phyloP scores from a whole-genome alignment of 2,329 filamentous ascomycete genomes.

The Claviceps cyperi region DNA sequence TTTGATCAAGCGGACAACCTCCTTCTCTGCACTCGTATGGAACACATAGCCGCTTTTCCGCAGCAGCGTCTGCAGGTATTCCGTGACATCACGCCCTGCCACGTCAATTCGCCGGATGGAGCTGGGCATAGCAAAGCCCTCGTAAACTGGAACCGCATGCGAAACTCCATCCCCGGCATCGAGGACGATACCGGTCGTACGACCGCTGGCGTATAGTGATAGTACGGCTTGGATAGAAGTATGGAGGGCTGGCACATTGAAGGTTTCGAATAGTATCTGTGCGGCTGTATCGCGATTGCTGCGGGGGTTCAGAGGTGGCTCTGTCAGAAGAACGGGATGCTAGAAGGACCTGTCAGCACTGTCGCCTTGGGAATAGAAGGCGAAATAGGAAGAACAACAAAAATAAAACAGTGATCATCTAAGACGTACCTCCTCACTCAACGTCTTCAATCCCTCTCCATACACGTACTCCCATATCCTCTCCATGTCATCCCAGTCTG shows the following conservation, averaged over 20 bases:
- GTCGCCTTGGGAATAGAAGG: not conserved
- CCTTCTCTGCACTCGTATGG: constrained; percentile 96
- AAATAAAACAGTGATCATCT: not conserved
- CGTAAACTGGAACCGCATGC: constrained; percentile 92
- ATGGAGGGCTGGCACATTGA: constrained; percentile 93
- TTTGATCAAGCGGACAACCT: constrained; percentile 95
- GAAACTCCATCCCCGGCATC: constrained; percentile 94
- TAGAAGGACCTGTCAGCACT: constrained; percentile 21
- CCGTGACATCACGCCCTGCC: constrained; percentile 88
- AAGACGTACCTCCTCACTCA: constrained; percentile 72
- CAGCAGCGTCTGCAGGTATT: constrained; percentile 80
- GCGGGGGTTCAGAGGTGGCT: constrained; percentile 88
- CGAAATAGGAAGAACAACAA: not conserved
- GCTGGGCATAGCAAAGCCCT: constrained; percentile 92
- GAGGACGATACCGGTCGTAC: constrained; percentile 89
- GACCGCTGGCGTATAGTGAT: constrained; percentile 86
- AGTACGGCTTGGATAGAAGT: constrained; percentile 95
- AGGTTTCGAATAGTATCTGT: constrained; percentile 96
- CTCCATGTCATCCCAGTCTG: constrained; percentile 99
- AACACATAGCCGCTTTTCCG: constrained; percentile 89
- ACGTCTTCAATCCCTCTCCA: constrained; percentile 84
- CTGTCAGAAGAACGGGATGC: constrained; percentile 92
- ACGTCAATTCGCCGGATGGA: constrained; percentile 94
- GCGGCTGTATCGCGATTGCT: constrained; percentile 92
- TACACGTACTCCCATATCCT: constrained; percentile 98